Evolutionary conservation across 192 early-diverging fungal genomes (phyloP).

Genomic region (Linnemannia elongata): DNA sequence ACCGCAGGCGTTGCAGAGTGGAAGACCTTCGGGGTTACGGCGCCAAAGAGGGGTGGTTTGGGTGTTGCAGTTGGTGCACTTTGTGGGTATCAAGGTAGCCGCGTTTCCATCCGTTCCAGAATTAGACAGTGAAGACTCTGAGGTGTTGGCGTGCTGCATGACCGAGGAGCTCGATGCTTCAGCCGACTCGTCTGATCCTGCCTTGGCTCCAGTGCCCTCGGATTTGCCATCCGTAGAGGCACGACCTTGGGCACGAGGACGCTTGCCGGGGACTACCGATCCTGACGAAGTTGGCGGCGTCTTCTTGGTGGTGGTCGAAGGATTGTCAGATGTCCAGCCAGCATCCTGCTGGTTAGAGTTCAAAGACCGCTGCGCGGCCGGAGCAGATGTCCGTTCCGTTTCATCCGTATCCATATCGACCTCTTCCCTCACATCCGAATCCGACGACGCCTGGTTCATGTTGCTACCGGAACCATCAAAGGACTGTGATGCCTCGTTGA

Average conservation of each 20-base stretch:
- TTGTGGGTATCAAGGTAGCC: slow-evolving; percentile 55
- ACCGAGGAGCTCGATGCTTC: slow-evolving; percentile 11
- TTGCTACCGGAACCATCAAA: slow-evolving; percentile 24
- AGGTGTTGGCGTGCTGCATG: slow-evolving; percentile 24
- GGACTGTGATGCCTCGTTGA: slow-evolving; percentile 17
- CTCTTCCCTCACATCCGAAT: slow-evolving; percentile 27
- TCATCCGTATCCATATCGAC: slow-evolving; percentile 52
- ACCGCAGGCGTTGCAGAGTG: slow-evolving; percentile 98
- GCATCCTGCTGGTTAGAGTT: slow-evolving; percentile 18
- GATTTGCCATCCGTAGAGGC: slow-evolving; percentile 22
- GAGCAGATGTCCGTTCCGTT: slow-evolving; percentile 10
- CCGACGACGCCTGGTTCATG: slow-evolving; percentile 9
- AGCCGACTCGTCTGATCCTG: slow-evolving; percentile 11
- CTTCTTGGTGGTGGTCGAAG: slow-evolving; percentile 35
- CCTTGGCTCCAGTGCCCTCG: slow-evolving; percentile 12
- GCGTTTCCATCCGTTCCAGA: slow-evolving; percentile 31
- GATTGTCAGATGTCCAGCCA: slow-evolving; percentile 20
- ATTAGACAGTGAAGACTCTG: slow-evolving; percentile 29
- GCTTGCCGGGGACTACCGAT: slow-evolving; percentile 48
- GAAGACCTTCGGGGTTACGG: slow-evolving; percentile 87
- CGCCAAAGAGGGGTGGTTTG: slow-evolving; percentile 97
- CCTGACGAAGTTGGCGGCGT: slow-evolving; percentile 43
- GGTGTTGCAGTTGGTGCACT: slow-evolving; percentile 89
- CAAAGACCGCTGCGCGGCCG: slow-evolving; percentile 6
- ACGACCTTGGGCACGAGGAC: slow-evolving; percentile 47